Conservation (phyloP, 192 early-diverging fungal species). For the Coemansia sp. region DNA sequence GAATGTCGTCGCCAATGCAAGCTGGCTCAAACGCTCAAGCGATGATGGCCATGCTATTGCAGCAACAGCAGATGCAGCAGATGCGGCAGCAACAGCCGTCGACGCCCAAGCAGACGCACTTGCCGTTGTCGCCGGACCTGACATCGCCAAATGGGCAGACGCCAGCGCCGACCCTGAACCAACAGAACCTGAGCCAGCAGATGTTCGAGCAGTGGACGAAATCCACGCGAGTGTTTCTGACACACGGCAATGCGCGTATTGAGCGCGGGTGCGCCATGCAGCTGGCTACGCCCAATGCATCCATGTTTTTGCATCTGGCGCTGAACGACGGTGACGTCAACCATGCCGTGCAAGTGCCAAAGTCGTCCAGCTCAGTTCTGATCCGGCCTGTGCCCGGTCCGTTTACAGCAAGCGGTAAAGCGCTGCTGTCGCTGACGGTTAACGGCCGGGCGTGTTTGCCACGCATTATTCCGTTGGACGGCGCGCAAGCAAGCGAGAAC, state of each 20-base stretch:
- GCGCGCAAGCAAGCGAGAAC: slow-evolving; percentile 8
- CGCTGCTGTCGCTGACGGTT: slow-evolving; percentile 20
- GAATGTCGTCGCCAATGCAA: slow-evolving; percentile 20
- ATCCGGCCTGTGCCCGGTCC: slow-evolving; percentile 48
- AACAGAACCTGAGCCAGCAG: slow-evolving; percentile 23
- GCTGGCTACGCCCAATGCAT: slow-evolving; percentile 36
- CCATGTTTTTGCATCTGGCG: slow-evolving; percentile 44
- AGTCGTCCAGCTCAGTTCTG: slow-evolving; percentile 18
- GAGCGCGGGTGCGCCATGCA: slow-evolving; percentile 32
- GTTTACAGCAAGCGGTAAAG: slow-evolving; percentile 25
- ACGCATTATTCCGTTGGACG: slow-evolving; percentile 20
- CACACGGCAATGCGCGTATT: slow-evolving; percentile 46
- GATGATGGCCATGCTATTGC: slow-evolving; percentile 50
- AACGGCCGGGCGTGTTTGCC: slow-evolving; percentile 38
- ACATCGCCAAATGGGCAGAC: slow-evolving; percentile 10
- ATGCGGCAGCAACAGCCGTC: slow-evolving; percentile 27
- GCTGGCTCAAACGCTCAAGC: slow-evolving; percentile 34
- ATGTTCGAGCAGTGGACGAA: slow-evolving; percentile 43
- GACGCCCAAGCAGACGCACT: slow-evolving; percentile 30
- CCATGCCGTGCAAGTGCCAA: slow-evolving; percentile 36
- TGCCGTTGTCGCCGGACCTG: slow-evolving; percentile 31
- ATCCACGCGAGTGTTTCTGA: slow-evolving; percentile 37
- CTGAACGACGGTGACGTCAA: slow-evolving; percentile 23
- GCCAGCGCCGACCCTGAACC: background rate
- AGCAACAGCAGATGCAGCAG: slow-evolving; percentile 39